Percentiles rank a stretch among this genome's conserved stretches.
These are phyloP conservation scores for Gracilaria vermiculophylla DNA, from an alignment of 23 red algal species.

Conservation along the genomic window DNA sequence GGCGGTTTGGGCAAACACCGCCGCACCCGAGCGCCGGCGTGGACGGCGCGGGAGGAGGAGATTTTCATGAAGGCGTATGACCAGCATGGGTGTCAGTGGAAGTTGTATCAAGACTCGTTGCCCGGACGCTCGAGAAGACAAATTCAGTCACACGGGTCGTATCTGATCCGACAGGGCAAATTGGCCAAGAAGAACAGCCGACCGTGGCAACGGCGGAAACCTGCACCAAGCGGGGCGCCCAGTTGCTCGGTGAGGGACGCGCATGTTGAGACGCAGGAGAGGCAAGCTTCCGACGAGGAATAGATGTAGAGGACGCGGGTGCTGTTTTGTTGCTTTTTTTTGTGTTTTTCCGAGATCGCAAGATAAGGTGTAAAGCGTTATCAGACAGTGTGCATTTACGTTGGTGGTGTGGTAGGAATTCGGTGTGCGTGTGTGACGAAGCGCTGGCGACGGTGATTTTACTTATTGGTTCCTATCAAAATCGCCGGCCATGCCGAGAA, in stretches of 20 bases:
- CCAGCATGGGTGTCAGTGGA: slow-evolving; percentile 80
- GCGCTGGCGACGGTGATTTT: background rate
- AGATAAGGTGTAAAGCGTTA: background rate
- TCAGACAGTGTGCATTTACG: background rate
- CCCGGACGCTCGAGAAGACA: slow-evolving; percentile 78
- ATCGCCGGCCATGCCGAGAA: slow-evolving; percentile 58
- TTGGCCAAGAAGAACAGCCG: slow-evolving; percentile 77
- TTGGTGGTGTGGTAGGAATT: background rate
- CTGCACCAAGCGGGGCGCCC: background rate
- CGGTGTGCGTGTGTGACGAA: background rate
- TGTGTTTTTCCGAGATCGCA: background rate
- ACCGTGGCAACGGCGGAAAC: slow-evolving; percentile 56
- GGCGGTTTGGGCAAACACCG: slow-evolving; percentile 9
- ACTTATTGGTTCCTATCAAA: slow-evolving; percentile 54
- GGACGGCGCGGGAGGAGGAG: slow-evolving; percentile 76
- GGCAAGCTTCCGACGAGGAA: slow-evolving; percentile 5
- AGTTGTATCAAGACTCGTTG: slow-evolving; percentile 71
- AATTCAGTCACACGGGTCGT: slow-evolving; percentile 89
- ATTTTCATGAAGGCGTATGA: slow-evolving; percentile 71
- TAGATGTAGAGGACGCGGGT: background rate
- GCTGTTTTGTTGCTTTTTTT: background rate
- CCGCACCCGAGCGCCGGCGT: slow-evolving; percentile 56
- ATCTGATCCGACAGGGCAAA: slow-evolving; percentile 80
- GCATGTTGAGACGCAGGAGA: slow-evolving; percentile 1
- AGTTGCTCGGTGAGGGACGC: slow-evolving; percentile 1